phyloP scores from a whole-genome alignment of 352 stramenopile genomes.

The Phytophthora sp. region DNA sequence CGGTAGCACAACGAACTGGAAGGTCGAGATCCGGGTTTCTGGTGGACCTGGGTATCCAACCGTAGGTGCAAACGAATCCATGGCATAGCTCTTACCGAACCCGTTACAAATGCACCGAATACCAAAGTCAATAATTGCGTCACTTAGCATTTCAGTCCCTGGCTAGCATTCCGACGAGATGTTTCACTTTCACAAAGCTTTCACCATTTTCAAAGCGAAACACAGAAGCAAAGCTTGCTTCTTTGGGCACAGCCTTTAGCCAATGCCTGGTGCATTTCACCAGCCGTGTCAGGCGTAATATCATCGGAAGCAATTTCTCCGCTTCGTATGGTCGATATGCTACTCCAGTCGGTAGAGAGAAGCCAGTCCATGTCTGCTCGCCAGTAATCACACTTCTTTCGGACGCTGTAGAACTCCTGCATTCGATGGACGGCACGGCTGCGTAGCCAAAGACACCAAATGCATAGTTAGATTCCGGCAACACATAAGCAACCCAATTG shows the following conservation, averaged over 20 bases:
- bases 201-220: too few relatives aligned
- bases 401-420: not conserved
- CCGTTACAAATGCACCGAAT: constrained; percentile 4
- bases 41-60: not conserved
- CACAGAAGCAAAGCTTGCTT: too few relatives aligned
- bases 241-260: too few relatives aligned
- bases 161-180: too few relatives aligned
- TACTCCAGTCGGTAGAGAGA: constrained; percentile 5
- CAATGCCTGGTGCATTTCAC: too few relatives aligned
- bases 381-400: not conserved
- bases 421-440: not conserved
- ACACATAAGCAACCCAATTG: not conserved
- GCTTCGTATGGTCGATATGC: too few relatives aligned
- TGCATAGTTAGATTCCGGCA: too few relatives aligned
- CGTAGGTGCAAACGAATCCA: not conserved
- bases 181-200: too few relatives aligned
- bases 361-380: not conserved
- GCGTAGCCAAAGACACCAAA: too few relatives aligned
- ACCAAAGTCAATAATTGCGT: constrained; percentile 1
- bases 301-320: too few relatives aligned
- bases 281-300: too few relatives aligned
- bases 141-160: constrained; percentile 9
- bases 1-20: constrained; percentile 3
- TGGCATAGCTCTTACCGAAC: not conserved
- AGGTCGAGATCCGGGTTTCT: not conserved